These are phyloP conservation scores for Combretum micranthum DNA, from an alignment of 345 rosid species.

Conservation along the genomic window DNA sequence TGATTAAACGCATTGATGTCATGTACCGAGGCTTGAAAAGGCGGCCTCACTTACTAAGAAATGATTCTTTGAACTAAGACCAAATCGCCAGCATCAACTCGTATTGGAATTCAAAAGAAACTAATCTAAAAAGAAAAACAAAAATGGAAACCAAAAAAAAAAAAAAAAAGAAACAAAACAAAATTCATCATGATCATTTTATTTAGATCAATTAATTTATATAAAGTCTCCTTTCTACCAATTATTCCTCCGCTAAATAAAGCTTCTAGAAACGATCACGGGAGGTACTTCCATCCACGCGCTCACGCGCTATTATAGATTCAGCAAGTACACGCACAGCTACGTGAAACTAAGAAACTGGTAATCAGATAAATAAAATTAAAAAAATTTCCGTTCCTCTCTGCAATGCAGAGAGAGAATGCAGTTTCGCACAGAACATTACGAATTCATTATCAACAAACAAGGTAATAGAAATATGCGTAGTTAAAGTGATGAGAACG, in stretches of 20 bases:
- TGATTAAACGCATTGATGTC: no score
- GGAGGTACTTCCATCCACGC: no score
- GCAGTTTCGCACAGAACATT: not conserved
- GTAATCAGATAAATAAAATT: no score
- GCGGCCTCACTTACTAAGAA: no score
- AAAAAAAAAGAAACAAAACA: not conserved
- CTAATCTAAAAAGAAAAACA: not conserved
- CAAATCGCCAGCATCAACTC: not conserved
- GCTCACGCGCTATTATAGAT: no score
- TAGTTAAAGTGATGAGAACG: conserved; percentile 7
- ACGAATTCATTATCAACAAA: not conserved
- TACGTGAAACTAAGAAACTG: no score
- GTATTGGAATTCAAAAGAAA: not conserved
- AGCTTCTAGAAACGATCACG: not conserved
- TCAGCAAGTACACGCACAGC: no score
- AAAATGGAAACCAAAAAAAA: not conserved
- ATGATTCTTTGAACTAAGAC: not conserved
- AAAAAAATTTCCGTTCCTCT: no score
- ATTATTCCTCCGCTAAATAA: not conserved
- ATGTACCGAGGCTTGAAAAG: no score
- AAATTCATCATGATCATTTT: not conserved
- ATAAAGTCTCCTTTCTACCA: no score
- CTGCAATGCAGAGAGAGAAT: not conserved
- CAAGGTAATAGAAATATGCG: not conserved
- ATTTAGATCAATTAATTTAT: no score